phyloP scores from a whole-genome alignment of 192 early-diverging fungal genomes.

The Diversispora epigaea region DNA sequence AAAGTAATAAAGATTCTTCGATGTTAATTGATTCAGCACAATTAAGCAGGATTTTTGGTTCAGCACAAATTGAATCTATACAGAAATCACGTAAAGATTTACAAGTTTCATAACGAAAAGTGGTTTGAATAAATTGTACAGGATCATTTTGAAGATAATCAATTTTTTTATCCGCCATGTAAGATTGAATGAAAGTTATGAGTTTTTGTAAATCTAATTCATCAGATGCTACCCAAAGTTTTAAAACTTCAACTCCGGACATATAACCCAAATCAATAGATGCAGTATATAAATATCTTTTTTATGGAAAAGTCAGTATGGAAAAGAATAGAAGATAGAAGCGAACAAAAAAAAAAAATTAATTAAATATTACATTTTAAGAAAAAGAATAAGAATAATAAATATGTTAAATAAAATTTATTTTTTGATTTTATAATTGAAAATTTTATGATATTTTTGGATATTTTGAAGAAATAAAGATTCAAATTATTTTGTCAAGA shows the following conservation, averaged over 20 bases:
- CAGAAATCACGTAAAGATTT: neutral
- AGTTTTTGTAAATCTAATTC: conserved; percentile 23
- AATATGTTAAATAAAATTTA: too few relatives aligned
- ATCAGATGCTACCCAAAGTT: conserved; percentile 14
- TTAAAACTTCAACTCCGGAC: neutral
- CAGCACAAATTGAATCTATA: neutral
- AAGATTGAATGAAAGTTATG: neutral
- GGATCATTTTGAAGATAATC: neutral
- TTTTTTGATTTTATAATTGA: too few relatives aligned
- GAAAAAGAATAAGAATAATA: too few relatives aligned
- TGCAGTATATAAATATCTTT: conserved; percentile 25
- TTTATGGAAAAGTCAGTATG: neutral
- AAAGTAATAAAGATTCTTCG: neutral
- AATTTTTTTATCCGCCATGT: neutral
- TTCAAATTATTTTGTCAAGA: neutral
- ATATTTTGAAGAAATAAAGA: neutral
- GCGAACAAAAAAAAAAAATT: neutral
- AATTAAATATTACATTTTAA: neutral
- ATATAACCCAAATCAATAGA: neutral
- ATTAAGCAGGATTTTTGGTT: neutral
- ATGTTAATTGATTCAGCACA: neutral
- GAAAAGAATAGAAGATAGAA: too few relatives aligned
- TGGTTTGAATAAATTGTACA: neutral
- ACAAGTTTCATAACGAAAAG: conserved; percentile 1
- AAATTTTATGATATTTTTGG: too few relatives aligned